Base-by-base conservation (phyloP, 768 basidiomycete species). In the Naganishia randhawae region DNA sequence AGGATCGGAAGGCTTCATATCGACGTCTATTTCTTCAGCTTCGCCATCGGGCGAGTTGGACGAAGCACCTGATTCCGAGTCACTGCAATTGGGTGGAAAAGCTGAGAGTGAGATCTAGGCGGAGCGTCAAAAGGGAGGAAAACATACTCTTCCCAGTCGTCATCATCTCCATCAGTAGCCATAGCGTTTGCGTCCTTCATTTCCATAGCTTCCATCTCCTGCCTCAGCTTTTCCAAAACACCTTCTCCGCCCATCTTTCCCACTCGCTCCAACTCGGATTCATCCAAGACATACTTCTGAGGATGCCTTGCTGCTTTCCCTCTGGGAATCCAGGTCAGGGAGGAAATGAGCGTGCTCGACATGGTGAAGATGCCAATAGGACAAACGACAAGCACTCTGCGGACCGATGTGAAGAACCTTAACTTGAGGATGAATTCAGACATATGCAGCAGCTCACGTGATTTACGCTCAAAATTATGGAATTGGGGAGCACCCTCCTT, bases 191-290 rank as follows among this genome's bases (percentile, higher is more conserved):
- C 86, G 70, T 83, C 83, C 0, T 85, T 86, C 85, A 91, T 90
- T 31, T 85, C 83, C 64, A 86, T 83, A 11, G 87, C 89, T 27
- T 88, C 89, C 69, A 88, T 84, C 78, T 89, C 89, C 33, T 90
- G 90, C 31, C 87, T 85, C 82, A 90, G 86, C 19, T 94, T 84
- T 78, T 94, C 93, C 72, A 86, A 82, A 66, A 87, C 86, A 10
- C 93, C 93, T 82, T 93, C 92, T 71, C 95, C 92, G 16, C 93
- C 92, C 29, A 99, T 84, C 25, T 88, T 84, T 72, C 91, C 92
- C 57, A 98, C 91, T 29, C 96, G 86, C 75, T 89, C 86, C 14
- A 98, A 83, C 80, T 99, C 96, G 62, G 85, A 82, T 75, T 94
- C 91, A 75, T 96, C 92, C 33, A 98, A 86, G 62, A 89, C 84